Conservation (phyloP, 192 early-diverging fungal species). For the Backusella morwellensis region DNA sequence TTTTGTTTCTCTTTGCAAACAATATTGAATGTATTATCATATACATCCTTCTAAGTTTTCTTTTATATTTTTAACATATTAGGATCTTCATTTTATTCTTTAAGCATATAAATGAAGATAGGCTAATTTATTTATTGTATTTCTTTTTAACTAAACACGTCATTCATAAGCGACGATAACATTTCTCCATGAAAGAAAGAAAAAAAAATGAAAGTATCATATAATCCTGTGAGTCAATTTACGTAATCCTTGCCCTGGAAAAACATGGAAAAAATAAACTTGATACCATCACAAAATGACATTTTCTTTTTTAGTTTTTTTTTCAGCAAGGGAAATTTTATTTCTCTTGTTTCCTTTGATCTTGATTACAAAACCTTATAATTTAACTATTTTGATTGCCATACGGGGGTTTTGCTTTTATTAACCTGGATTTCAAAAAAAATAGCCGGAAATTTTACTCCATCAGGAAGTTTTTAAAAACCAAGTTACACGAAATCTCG, state of each 20-base stretch:
- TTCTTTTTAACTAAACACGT: no score
- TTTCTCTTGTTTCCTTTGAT: neutral
- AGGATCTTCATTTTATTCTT: no score
- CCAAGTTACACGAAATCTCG: neutral
- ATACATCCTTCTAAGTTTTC: no score
- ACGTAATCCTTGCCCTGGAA: no score
- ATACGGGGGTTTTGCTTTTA: neutral
- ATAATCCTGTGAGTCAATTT: neutral
- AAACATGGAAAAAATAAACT: neutral
- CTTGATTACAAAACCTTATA: neutral
- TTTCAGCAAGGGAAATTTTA: neutral
- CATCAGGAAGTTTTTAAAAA: neutral
- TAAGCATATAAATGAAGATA: no score
- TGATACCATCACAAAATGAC: neutral
- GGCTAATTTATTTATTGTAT: no score
- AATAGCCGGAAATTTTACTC: neutral
- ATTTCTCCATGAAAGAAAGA: neutral
- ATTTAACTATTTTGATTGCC: neutral
- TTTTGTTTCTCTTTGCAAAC: neutral
- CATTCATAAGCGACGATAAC: no score
- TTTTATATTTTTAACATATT: no score
- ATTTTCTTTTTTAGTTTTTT: neutral
- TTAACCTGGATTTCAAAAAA: neutral
- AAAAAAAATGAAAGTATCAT: neutral
- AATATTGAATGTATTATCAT: no score